A percentile compares a stretch with the other conserved stretches of the same genome.
Evolutionary conservation across 1,139 yeast genomes (phyloP).

Genomic region (Suhomyces ambrosiae): DNA sequence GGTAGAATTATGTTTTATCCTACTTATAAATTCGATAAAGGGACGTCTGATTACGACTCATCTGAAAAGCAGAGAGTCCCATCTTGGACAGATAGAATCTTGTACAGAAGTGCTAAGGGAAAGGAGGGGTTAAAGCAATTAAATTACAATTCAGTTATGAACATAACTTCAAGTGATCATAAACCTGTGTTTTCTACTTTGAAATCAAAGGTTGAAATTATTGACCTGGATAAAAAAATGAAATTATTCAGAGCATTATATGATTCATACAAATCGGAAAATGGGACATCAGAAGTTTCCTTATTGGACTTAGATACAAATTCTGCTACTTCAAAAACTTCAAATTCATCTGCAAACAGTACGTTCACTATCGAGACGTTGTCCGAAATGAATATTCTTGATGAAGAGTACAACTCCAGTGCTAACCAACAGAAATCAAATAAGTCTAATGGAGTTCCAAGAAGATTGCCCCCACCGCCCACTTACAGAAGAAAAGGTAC

Average conservation of each 20-base stretch:
- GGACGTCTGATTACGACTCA: conserved; percentile 79
- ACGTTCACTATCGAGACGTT: conserved; percentile 33
- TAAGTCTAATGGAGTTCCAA: conserved; percentile 21
- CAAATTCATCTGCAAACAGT: conserved; percentile 17
- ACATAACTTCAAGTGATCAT: conserved; percentile 77
- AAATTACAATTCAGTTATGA: conserved; percentile 60
- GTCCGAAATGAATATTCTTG: conserved; percentile 42
- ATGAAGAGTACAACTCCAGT: conserved; percentile 24
- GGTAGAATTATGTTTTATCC: conserved; percentile 73
- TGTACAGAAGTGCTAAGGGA: conserved; percentile 42
- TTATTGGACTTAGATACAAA: conserved; percentile 23
- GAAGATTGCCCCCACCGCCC: conserved; percentile 46
- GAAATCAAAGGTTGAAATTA: conserved; percentile 60
- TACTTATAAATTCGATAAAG: conserved; percentile 91
- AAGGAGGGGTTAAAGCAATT: conserved; percentile 56
- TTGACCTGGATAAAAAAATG: conserved; percentile 47
- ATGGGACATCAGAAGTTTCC: conserved; percentile 25
- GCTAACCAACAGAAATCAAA: not conserved
- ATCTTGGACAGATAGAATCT: conserved; percentile 94
- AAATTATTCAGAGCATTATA: conserved; percentile 36
- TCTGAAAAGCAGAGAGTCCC: conserved; percentile 93
- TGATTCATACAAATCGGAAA: conserved; percentile 33
- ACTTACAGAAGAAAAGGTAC: conserved; percentile 23
- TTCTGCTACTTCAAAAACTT: conserved; percentile 16
- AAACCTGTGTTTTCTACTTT: conserved; percentile 87